Evolutionary conservation across 345 rosid species (phyloP).

Genomic region (Gossypium bickii): DNA sequence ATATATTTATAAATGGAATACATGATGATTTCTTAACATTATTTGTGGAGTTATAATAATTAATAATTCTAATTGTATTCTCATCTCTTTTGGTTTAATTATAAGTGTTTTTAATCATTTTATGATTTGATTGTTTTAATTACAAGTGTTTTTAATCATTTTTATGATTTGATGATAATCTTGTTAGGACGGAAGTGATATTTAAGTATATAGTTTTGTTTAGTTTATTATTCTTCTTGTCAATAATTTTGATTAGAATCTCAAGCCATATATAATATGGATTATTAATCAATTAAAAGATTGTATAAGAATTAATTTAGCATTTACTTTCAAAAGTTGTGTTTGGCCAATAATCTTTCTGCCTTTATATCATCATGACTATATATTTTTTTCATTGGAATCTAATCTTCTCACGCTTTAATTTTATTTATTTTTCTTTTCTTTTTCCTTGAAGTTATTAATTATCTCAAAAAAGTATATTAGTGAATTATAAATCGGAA

Average conservation of each 20-base stretch:
- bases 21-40: too few relatives aligned
- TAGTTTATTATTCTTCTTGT: neutral
- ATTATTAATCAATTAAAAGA: neutral
- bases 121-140: too few relatives aligned
- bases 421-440: neutral
- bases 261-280: neutral
- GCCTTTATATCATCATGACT: neutral
- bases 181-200: too few relatives aligned
- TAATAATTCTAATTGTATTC: too few relatives aligned
- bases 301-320: neutral
- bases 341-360: neutral
- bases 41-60: too few relatives aligned
- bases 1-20: too few relatives aligned
- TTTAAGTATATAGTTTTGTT: neutral
- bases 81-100: too few relatives aligned
- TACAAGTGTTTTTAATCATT: too few relatives aligned
- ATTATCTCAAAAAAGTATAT: neutral
- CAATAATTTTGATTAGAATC: neutral
- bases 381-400: neutral
- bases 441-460: neutral
- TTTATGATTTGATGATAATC: too few relatives aligned
- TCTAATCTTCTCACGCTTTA: neutral
- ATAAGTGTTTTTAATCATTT: too few relatives aligned
- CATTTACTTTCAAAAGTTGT: neutral
- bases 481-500: neutral